Evolutionary conservation across 164 flowering plant species (phyloP).

Genomic region (Brasenia schreberi): DNA sequence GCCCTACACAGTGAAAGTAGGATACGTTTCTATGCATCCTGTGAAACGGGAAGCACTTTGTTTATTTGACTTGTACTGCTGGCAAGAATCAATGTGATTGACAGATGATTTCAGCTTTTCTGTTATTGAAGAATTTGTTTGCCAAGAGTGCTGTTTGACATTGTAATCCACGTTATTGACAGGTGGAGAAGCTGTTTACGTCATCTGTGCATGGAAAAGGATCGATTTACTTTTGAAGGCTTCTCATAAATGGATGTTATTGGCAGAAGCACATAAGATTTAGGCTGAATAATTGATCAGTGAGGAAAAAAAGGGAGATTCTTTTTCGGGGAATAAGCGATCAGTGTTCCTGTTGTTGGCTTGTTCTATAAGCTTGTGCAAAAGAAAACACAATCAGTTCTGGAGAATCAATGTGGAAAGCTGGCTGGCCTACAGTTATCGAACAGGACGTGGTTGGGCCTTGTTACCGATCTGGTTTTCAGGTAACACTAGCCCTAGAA

Average conservation of each 20-base stretch:
- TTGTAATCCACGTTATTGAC: neutral
- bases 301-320: neutral
- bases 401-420: neutral
- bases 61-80: too few species aligned
- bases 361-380: neutral
- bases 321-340: neutral
- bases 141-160: neutral
- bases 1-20: too few species aligned
- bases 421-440: neutral
- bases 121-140: neutral
- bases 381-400: neutral
- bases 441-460: neutral
- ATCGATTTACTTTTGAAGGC: too few species aligned
- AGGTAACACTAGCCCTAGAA: neutral
- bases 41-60: too few species aligned
- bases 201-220: too few species aligned
- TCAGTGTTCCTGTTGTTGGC: neutral
- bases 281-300: neutral
- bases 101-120: too few species aligned
- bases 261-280: neutral
- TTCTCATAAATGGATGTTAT: neutral
- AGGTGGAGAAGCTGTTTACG: neutral
- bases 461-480: neutral
- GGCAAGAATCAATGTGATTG: too few species aligned
- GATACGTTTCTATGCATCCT: too few species aligned